Evolutionary conservation across 192 early-diverging fungal species (phyloP).

Genomic region (Dissophora globulifera): DNA sequence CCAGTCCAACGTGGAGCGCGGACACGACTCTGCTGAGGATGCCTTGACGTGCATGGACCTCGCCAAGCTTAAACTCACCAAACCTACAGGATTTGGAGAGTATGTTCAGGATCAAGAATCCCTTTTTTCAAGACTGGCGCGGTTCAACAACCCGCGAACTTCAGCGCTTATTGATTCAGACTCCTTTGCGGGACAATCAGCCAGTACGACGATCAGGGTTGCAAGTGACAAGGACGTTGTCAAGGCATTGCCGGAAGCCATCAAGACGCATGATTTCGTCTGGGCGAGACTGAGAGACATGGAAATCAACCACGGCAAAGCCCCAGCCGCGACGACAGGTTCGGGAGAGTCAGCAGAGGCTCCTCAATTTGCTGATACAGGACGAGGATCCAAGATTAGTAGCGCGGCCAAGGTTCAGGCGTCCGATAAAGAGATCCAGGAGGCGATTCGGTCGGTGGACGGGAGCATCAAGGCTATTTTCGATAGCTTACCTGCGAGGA

Average conservation of each 20-base stretch:
- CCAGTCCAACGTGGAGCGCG: slow-evolving; percentile 58
- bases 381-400: slow-evolving; percentile 27
- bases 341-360: too few species aligned
- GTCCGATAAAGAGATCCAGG: slow-evolving; percentile 24
- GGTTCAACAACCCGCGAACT: slow-evolving; percentile 24
- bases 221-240: slow-evolving; percentile 34
- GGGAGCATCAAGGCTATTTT: slow-evolving; percentile 42
- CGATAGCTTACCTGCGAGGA: slow-evolving; percentile 38
- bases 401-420: slow-evolving; percentile 43
- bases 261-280: slow-evolving; percentile 36
- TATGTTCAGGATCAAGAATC: slow-evolving; percentile 49
- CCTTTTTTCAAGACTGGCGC: slow-evolving; percentile 42
- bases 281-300: slow-evolving; percentile 49
- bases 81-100: slow-evolving; percentile 53
- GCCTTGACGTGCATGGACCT: slow-evolving; percentile 73
- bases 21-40: slow-evolving; percentile 81
- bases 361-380: slow-evolving; percentile 19
- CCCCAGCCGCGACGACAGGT: neutral
- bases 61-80: slow-evolving; percentile 62
- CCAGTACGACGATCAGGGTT: slow-evolving; percentile 28
- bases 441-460: slow-evolving; percentile 43
- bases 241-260: slow-evolving; percentile 31
- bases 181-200: slow-evolving; percentile 22
- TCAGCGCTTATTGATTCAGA: slow-evolving; percentile 41
- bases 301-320: slow-evolving; percentile 51